phyloP scores from a whole-genome alignment of 2,329 filamentous ascomycete species.

The Trichophyton rubrum region DNA sequence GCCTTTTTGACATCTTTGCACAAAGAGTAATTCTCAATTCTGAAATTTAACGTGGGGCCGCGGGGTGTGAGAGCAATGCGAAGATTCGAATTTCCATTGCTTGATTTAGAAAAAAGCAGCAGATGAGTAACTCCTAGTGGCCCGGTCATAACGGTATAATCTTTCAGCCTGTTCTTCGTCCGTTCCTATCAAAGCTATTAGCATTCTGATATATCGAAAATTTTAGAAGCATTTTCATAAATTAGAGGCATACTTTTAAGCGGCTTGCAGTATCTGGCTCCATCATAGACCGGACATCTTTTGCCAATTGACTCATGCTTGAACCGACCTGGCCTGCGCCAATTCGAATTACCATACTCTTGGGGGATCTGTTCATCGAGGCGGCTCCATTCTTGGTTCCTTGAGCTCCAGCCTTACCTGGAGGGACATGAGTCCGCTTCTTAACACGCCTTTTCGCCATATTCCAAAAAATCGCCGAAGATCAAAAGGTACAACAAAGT shows the following conservation, averaged over 20 bases:
- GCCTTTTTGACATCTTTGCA: constrained; percentile 80
- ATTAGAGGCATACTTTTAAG: constrained; percentile 46
- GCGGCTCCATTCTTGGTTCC: constrained; percentile 43
- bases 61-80: constrained; percentile 76
- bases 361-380: constrained; percentile 53
- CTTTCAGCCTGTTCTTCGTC: constrained; percentile 72
- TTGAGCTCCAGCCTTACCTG: constrained; percentile 43
- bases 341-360: constrained; percentile 97
- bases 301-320: constrained; percentile 79
- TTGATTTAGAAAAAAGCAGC: constrained; percentile 81
- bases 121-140: constrained; percentile 87
- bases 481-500: not conserved
- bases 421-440: constrained; percentile 63
- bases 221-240: not conserved
- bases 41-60: constrained; percentile 86
- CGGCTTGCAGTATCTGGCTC: constrained; percentile 85
- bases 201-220: too few relatives aligned
- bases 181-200: constrained; percentile 46
- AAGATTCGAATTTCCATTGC: constrained; percentile 82
- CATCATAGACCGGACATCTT: constrained; percentile 87
- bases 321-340: constrained; percentile 87
- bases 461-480: not conserved
- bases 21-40: constrained; percentile 87
- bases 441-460: constrained; percentile 78
- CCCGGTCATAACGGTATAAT: constrained; percentile 92